Evolutionary conservation across 208 protist genomes (phyloP).

Genomic region (Acanthamoeba lenticulata): DNA sequence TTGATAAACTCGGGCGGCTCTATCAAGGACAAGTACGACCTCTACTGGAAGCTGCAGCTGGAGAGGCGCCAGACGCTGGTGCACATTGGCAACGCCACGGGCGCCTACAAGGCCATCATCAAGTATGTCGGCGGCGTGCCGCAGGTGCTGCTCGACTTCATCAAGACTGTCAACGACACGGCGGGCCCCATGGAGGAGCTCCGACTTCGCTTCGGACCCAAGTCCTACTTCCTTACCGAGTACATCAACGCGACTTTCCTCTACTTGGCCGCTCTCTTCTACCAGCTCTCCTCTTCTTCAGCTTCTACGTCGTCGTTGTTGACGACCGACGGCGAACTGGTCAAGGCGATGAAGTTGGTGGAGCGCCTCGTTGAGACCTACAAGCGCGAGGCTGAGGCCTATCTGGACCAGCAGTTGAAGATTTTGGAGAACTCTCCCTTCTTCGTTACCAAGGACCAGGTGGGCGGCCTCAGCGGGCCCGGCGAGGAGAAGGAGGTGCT

Average conservation of each 20-base stretch:
- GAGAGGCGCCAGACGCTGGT: slow-evolving; percentile 61
- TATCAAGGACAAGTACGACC: slow-evolving; percentile 72
- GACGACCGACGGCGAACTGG: background rate
- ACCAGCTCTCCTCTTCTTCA: background rate
- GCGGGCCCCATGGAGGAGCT: slow-evolving; percentile 70
- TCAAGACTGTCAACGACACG: slow-evolving; percentile 66
- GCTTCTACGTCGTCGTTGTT: background rate
- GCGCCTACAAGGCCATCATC: slow-evolving; percentile 69
- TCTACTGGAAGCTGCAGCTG: slow-evolving; percentile 72
- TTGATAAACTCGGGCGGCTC: slow-evolving; percentile 48
- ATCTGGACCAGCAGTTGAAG: slow-evolving; percentile 49
- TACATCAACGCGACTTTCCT: slow-evolving; percentile 56
- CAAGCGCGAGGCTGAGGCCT: background rate
- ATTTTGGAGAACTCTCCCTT: slow-evolving; percentile 68
- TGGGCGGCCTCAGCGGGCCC: background rate
- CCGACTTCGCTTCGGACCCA: slow-evolving; percentile 66
- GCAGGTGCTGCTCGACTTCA: slow-evolving; percentile 73
- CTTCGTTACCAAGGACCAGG: slow-evolving; percentile 55
- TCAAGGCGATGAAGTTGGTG: background rate
- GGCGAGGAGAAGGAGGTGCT: slow-evolving; percentile 30
- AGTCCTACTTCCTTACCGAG: slow-evolving; percentile 64
- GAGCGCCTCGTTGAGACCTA: background rate
- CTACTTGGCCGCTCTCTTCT: background rate
- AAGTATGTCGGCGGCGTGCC: slow-evolving; percentile 72
- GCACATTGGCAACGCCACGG: slow-evolving; percentile 64